A percentile compares a stretch with the other conserved stretches of the same genome.
Evolutionary conservation across 352 stramenopile genomes (phyloP).

Genomic region (Globisporangium polare): DNA sequence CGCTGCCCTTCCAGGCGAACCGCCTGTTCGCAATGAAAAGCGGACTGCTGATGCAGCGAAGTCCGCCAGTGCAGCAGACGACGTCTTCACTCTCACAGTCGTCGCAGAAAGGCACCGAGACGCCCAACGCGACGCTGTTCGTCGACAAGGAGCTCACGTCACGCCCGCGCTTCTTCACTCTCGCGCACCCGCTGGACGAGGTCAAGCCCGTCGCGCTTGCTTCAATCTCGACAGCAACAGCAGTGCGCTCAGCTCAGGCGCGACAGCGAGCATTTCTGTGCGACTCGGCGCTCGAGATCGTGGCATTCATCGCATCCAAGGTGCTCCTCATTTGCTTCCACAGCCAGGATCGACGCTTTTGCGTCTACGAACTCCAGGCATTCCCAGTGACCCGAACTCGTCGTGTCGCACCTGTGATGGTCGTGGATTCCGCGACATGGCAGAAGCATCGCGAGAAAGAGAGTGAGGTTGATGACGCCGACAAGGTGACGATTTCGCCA

Average conservation of each 20-base stretch:
- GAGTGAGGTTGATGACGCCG: slow-evolving; percentile 20
- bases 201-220: slow-evolving; percentile 58
- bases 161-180: slow-evolving; percentile 66
- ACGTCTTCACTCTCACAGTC: slow-evolving; percentile 6
- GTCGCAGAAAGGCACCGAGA: not conserved
- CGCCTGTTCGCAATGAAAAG: slow-evolving; percentile 41
- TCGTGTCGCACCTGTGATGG: slow-evolving; percentile 17
- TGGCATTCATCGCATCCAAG: slow-evolving; percentile 30
- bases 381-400: slow-evolving; percentile 3
- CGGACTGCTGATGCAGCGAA: slow-evolving; percentile 65
- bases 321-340: slow-evolving; percentile 52
- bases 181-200: slow-evolving; percentile 70
- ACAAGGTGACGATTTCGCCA: slow-evolving; percentile 32
- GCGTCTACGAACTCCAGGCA: slow-evolving; percentile 37
- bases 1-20: slow-evolving; percentile 71
- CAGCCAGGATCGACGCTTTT: slow-evolving; percentile 39
- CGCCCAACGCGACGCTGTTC: slow-evolving; percentile 10
- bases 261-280: slow-evolving; percentile 32
- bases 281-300: slow-evolving; percentile 49
- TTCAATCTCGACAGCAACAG: not conserved
- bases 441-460: slow-evolving; percentile 26
- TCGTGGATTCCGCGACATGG: slow-evolving; percentile 44
- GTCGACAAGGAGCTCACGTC: slow-evolving; percentile 13
- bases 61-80: slow-evolving; percentile 23
- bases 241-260: not conserved